A percentile compares a stretch with the other conserved stretches of the same genome.
Conservation (phyloP, 768 basidiomycete species). For the Lentinula detonsa region DNA sequence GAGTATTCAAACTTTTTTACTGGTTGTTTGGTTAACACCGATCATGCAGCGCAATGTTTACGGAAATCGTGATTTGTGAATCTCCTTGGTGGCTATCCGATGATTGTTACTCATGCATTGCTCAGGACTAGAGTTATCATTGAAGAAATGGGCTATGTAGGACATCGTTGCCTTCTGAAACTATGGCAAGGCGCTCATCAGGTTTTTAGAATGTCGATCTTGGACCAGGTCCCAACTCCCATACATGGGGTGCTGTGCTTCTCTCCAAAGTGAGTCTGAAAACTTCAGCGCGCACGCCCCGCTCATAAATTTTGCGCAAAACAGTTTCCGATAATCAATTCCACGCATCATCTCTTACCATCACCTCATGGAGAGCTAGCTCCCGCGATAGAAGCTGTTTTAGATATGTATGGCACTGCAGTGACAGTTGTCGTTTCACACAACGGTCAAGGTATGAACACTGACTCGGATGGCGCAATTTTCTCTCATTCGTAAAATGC, state of each 20-base stretch:
- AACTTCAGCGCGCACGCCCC: not conserved
- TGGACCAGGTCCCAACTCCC: conserved; percentile 82
- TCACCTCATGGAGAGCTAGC: conserved; percentile 85
- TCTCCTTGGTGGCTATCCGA: not conserved
- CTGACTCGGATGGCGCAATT: not conserved
- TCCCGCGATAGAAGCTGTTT: conserved; percentile 81
- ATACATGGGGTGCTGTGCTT: conserved; percentile 85
- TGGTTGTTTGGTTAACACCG: not conserved
- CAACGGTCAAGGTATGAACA: conserved; percentile 77
- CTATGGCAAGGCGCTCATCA: not conserved
- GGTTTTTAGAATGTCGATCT: conserved; percentile 70
- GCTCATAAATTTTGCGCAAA: not conserved
- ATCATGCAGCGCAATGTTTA: conserved; percentile 56
- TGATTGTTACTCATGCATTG: not conserved
- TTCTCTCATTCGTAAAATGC: conserved; percentile 1
- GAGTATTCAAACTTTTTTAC: conserved; percentile 20
- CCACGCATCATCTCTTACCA: conserved; percentile 81
- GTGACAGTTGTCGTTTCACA: conserved; percentile 85
- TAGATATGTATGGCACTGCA: conserved; percentile 73
- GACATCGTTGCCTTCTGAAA: conserved; percentile 17
- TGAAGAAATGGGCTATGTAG: conserved; percentile 77
- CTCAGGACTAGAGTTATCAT: conserved; percentile 66
- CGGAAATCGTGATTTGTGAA: conserved; percentile 80
- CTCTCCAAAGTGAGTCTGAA: conserved; percentile 58
- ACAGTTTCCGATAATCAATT: conserved; percentile 84